Evolutionary conservation across 306 rosid species (phyloP), one percentile per base, ranked within the genome.

Genomic region (Vicia sativa): DNA sequence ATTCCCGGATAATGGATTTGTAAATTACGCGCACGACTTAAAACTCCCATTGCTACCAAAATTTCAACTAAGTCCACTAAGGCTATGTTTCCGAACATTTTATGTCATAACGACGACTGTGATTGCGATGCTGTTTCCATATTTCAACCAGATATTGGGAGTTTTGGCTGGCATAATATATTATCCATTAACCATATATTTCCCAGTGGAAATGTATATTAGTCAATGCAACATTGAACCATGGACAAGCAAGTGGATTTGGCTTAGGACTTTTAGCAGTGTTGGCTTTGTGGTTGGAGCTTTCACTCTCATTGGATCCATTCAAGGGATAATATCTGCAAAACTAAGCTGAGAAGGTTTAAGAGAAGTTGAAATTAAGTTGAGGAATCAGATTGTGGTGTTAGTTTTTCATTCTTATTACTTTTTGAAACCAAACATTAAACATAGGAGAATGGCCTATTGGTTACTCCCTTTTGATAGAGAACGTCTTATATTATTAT

Each of bases 101-200:
- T 87, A 84, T 42, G 92, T 87, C 19, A 78, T 58, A 11, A 67
- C 86, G 26, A 84, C 92, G 9, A 82, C 80, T 0, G 56, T 71
- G 45, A 74, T 87, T 64, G 89, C 87, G 2, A 62, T 87, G 79
- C n/a, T 68, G 21, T 87, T 87, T 59, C 92, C 92, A 42, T 87
- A 87, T 78, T 87, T 87, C 87, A 87, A 87, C 65, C 92, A 84
- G 78, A 58, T 87, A 28, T 70, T 87, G 70, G 92, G 92, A 63
- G 86, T 84, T 72, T 55, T 84, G 16, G 92, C 89, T 11, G 87
- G 86, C 67, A 46, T 87, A 71, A 82, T 63, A 62, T 87, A 70
- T 25, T 87, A 88, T 84, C 92, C 92, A 23, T 64, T 87, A 49
- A 70, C 81, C 29, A 80, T 87, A 63, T 80, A 87, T 75, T 87